Percentiles rank a stretch among this genome's conserved stretches.
phyloP scores from a whole-genome alignment of 108 stramenopile genomes.

The Skeletonema menzelii region DNA sequence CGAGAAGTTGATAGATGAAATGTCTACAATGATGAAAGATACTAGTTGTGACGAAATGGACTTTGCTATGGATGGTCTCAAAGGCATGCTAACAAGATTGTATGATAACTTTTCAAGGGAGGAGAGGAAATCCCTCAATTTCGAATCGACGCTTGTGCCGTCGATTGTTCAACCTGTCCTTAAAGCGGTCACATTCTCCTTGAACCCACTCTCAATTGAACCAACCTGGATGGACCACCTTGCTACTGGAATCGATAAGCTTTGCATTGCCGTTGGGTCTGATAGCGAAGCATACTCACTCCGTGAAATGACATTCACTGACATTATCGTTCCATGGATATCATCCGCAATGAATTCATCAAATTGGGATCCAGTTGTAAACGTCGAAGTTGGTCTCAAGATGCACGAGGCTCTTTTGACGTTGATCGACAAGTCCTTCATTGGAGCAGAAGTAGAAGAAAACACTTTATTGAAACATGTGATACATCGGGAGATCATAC shows the following conservation, averaged over 20 bases:
- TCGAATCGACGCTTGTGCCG: slow-evolving; percentile 64
- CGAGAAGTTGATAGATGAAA: slow-evolving; percentile 29
- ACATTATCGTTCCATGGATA: slow-evolving; percentile 60
- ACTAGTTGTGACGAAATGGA: slow-evolving; percentile 5
- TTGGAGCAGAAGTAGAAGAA: slow-evolving; percentile 14
- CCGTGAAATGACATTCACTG: slow-evolving; percentile 50
- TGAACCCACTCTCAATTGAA: slow-evolving; percentile 53
- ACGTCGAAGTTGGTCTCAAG: slow-evolving; percentile 50
- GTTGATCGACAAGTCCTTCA: slow-evolving; percentile 8
- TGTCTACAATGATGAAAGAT: slow-evolving; percentile 10
- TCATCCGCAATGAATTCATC: slow-evolving; percentile 59
- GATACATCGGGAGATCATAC: slow-evolving; percentile 38
- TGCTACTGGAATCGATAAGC: slow-evolving; percentile 20
- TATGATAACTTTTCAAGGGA: slow-evolving; percentile 47
- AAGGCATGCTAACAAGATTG: slow-evolving; percentile 11
- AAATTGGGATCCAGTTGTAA: slow-evolving; percentile 63
- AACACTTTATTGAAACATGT: slow-evolving; percentile 25
- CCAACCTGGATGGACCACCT: slow-evolving; percentile 33
- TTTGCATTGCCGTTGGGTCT: slow-evolving; percentile 20
- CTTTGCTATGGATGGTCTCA: slow-evolving; percentile 26
- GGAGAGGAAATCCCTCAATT: slow-evolving; percentile 61
- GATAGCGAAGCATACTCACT: slow-evolving; percentile 26
- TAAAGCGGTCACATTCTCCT: slow-evolving; percentile 39
- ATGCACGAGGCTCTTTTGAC: slow-evolving; percentile 63
- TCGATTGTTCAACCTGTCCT: slow-evolving; percentile 65